Percentiles rank a stretch among this genome's conserved stretches.
Evolutionary conservation across 768 basidiomycete genomes (phyloP).

Genomic region (Filobasidium wieringae): DNA sequence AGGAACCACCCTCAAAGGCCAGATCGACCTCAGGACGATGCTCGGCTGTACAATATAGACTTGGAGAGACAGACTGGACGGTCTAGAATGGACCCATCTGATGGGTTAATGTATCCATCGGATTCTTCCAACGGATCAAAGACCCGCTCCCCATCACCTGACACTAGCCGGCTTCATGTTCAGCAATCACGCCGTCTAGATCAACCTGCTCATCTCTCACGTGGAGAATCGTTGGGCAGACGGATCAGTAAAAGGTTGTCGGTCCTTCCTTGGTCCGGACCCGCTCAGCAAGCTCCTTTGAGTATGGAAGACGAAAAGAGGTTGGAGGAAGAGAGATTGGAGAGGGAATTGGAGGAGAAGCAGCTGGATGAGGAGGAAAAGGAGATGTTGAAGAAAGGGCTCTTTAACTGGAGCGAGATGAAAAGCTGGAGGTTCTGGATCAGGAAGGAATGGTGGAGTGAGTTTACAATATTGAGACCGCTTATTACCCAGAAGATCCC

Average conservation of each 20-base stretch:
- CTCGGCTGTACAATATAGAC: neutral
- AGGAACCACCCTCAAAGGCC: neutral
- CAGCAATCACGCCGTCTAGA: neutral
- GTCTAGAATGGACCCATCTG: neutral
- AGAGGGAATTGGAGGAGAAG: neutral
- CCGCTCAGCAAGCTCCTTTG: neutral
- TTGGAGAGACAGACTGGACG: neutral
- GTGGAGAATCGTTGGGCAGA: neutral
- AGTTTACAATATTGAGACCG: neutral
- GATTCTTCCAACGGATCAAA: neutral
- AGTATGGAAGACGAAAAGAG: neutral
- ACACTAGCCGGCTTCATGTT: neutral
- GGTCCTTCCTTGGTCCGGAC: neutral
- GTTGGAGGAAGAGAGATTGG: neutral
- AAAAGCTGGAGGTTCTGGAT: conserved; percentile 35
- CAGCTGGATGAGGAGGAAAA: conserved; percentile 25
- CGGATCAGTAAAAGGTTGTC: neutral
- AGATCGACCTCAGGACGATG: neutral
- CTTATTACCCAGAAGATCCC: no score
- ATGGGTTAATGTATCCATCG: neutral
- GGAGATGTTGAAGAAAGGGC: conserved; percentile 27
- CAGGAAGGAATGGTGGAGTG: conserved; percentile 34
- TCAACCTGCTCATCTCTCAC: neutral
- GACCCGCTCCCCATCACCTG: neutral
- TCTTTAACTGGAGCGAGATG: conserved; percentile 32